Percentiles rank a stretch among this genome's conserved stretches.
phyloP scores from a whole-genome alignment of 768 basidiomycete genomes.

The Terana coerulea region DNA sequence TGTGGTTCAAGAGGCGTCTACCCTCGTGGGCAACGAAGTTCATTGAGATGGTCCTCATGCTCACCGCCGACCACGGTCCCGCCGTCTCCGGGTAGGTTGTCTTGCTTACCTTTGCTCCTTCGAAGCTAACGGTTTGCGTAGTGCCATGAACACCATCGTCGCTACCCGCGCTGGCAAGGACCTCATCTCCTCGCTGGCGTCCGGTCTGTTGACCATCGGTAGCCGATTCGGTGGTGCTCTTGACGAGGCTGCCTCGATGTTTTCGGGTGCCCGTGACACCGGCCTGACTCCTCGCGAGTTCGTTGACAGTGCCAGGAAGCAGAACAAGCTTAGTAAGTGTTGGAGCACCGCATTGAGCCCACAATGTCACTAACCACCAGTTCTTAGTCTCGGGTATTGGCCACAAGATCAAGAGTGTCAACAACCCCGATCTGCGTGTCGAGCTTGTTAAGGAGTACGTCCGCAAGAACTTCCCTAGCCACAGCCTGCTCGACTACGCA shows the following conservation, averaged over 20 bases:
- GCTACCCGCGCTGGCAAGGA: slow-evolving; percentile 99
- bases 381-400: slow-evolving; percentile 89
- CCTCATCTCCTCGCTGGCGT: slow-evolving; percentile 91
- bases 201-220: slow-evolving; percentile 96
- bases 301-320: slow-evolving; percentile 89
- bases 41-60: slow-evolving; percentile 99
- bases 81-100: slow-evolving; percentile 73
- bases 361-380: not conserved
- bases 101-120: not conserved
- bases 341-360: not conserved
- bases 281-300: slow-evolving; percentile 98
- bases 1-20: slow-evolving; percentile 97
- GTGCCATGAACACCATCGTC: slow-evolving; percentile 99
- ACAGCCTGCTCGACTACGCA: slow-evolving; percentile 90
- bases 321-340: slow-evolving; percentile 84
- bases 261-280: slow-evolving; percentile 85
- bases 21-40: slow-evolving; percentile 96
- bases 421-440: slow-evolving; percentile 91
- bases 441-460: slow-evolving; percentile 97
- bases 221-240: slow-evolving; percentile 98
- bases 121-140: slow-evolving; percentile 15
- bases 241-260: slow-evolving; percentile 96
- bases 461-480: slow-evolving; percentile 91
- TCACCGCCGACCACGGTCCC: slow-evolving; percentile 97
- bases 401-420: slow-evolving; percentile 99